A percentile compares a stretch with the other conserved stretches of the same genome.
These are phyloP conservation scores for Alternaria sp. DNA, from an alignment of 2,329 filamentous ascomycete species.

Conservation along the genomic window DNA sequence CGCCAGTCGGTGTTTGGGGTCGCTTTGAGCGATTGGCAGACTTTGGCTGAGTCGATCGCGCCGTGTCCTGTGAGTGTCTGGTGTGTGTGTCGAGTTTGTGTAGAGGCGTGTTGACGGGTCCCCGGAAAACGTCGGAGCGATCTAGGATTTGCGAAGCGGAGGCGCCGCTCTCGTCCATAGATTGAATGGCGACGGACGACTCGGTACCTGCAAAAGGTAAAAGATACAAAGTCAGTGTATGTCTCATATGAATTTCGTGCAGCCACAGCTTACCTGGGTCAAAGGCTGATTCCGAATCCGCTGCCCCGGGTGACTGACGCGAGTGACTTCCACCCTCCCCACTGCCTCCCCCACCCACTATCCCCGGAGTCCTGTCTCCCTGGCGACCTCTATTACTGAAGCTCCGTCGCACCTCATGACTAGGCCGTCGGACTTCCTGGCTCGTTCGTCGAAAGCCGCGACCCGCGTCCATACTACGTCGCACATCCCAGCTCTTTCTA, in stretches of 20 bases:
- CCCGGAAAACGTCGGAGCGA: slow-evolving; percentile 87
- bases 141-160: slow-evolving; percentile 91
- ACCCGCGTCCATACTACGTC: slow-evolving; percentile 50
- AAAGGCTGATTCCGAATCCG: slow-evolving; percentile 76
- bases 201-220: slow-evolving; percentile 60
- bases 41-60: slow-evolving; percentile 38
- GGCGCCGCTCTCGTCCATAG: slow-evolving; percentile 72
- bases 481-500: slow-evolving; percentile 52
- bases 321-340: too few species aligned
- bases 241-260: too few species aligned
- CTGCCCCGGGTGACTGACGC: slow-evolving; percentile 58
- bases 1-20: slow-evolving; percentile 17
- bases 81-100: slow-evolving; percentile 34
- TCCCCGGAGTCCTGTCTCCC: slow-evolving; percentile 58
- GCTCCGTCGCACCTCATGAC: slow-evolving; percentile 61
- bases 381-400: slow-evolving; percentile 66
- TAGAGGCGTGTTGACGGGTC: slow-evolving; percentile 63
- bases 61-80: slow-evolving; percentile 51
- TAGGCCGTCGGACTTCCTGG: slow-evolving; percentile 44
- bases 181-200: slow-evolving; percentile 72
- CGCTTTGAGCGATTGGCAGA: slow-evolving; percentile 24
- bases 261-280: slow-evolving; percentile 62
- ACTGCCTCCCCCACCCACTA: too few species aligned
- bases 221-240: too few species aligned
- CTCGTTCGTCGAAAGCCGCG: slow-evolving; percentile 63